A percentile compares a stretch with the other conserved stretches of the same genome.
Conservation (phyloP, 768 basidiomycete species). For the Termitomyces heimii region DNA sequence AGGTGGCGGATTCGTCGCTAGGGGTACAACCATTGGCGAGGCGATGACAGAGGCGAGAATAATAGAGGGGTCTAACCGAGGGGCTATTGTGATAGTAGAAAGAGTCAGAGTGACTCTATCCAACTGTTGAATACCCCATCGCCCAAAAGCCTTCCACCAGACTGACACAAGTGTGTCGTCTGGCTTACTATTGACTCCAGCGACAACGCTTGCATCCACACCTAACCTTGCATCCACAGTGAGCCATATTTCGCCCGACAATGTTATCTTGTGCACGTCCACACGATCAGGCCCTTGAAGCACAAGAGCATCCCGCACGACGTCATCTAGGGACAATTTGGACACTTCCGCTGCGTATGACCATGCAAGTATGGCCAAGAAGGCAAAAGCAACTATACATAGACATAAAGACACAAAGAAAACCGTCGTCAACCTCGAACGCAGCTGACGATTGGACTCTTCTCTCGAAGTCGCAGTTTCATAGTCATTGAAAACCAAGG, state of each 20-base stretch:
- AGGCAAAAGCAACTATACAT: slow-evolving; percentile 37
- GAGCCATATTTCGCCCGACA: slow-evolving; percentile 54
- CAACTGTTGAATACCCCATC: slow-evolving; percentile 57
- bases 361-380: slow-evolving; percentile 51
- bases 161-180: slow-evolving; percentile 36
- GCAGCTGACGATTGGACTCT: slow-evolving; percentile 24
- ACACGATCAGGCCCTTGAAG: slow-evolving; percentile 57
- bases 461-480: slow-evolving; percentile 6
- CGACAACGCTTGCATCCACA: slow-evolving; percentile 57
- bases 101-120: slow-evolving; percentile 52
- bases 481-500: slow-evolving; percentile 13
- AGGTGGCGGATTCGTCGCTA: slow-evolving; percentile 44
- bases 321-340: slow-evolving; percentile 47
- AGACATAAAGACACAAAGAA: slow-evolving; percentile 54
- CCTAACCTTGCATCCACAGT: slow-evolving; percentile 53
- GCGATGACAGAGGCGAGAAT: slow-evolving; percentile 43
- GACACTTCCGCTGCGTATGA: slow-evolving; percentile 58
- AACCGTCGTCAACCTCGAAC: slow-evolving; percentile 35
- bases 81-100: slow-evolving; percentile 42
- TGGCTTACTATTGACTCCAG: slow-evolving; percentile 45
- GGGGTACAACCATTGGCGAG: slow-evolving; percentile 47
- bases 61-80: slow-evolving; percentile 31
- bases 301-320: slow-evolving; percentile 49
- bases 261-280: slow-evolving; percentile 56
- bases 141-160: slow-evolving; percentile 62